These are phyloP conservation scores for Colletotrichum trifolii DNA, from an alignment of 2,329 filamentous ascomycete species.

Conservation along the genomic window DNA sequence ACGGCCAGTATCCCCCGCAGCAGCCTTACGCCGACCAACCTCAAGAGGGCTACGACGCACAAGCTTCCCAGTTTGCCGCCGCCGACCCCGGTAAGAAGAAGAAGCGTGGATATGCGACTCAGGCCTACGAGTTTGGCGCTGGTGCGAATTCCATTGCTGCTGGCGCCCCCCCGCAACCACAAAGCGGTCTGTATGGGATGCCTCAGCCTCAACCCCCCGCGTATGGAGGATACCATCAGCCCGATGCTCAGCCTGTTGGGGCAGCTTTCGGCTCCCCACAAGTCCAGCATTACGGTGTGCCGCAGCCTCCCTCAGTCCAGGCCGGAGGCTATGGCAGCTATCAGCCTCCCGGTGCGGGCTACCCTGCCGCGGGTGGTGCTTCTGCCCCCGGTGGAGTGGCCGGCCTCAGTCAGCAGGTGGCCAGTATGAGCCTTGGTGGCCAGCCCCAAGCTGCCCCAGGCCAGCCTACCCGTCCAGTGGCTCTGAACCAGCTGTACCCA, in stretches of 20 bases:
- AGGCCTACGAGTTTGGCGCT: conserved; percentile 91
- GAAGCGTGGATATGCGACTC: conserved; percentile 93
- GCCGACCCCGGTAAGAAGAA: conserved; percentile 76
- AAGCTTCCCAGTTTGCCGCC: conserved; percentile 44
- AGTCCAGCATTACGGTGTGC: conserved; percentile 52
- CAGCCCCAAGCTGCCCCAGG: conserved; percentile 58
- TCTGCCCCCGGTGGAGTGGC: conserved; percentile 64
- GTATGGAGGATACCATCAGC: conserved; percentile 71
- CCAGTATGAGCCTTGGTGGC: conserved; percentile 82
- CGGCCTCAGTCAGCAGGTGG: conserved; percentile 85
- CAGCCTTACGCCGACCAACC: conserved; percentile 55
- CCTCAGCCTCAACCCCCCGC: conserved; percentile 56
- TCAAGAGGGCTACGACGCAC: conserved; percentile 50
- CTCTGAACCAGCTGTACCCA: conserved; percentile 89
- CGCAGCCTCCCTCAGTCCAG: conserved; percentile 51
- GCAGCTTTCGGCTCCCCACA: conserved; percentile 56
- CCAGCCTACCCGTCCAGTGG: conserved; percentile 55
- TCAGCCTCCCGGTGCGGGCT: conserved; percentile 75
- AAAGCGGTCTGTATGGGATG: conserved; percentile 59
- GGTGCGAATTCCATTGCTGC: conserved; percentile 78
- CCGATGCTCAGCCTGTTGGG: conserved; percentile 53
- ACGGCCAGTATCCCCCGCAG: conserved; percentile 61
- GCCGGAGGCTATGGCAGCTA: conserved; percentile 69
- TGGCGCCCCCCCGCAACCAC: conserved; percentile 54
- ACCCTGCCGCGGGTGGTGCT: conserved; percentile 64